These are phyloP conservation scores for Boletus reticuloceps DNA, from an alignment of 768 basidiomycete genomes.

Conservation along the genomic window DNA sequence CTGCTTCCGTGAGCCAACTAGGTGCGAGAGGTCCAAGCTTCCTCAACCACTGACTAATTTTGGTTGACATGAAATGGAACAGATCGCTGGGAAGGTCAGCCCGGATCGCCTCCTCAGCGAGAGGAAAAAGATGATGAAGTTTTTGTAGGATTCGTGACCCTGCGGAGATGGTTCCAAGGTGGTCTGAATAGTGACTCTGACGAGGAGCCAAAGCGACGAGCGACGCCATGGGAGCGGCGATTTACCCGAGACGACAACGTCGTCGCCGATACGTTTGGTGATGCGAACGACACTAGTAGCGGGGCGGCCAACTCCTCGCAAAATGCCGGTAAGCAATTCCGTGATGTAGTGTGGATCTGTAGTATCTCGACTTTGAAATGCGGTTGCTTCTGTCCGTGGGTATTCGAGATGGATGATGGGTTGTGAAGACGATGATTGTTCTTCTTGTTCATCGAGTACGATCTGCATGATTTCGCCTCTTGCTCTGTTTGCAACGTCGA, in stretches of 20 bases:
- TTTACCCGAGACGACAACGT: constrained; percentile 21
- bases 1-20: constrained; percentile 35
- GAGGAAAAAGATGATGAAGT: constrained; percentile 45
- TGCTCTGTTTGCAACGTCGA: too few species aligned
- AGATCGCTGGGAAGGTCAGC: constrained; percentile 20
- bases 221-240: constrained; percentile 32
- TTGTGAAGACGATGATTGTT: too few species aligned
- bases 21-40: constrained; percentile 23
- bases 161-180: constrained; percentile 13
- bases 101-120: constrained; percentile 21
- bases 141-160: constrained; percentile 38
- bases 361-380: constrained; percentile 7
- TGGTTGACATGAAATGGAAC: constrained; percentile 28
- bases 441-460: too few species aligned
- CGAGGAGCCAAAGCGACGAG: constrained; percentile 36
- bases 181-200: constrained; percentile 34
- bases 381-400: too few species aligned
- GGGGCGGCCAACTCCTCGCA: constrained; percentile 31
- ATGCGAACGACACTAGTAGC: constrained; percentile 16
- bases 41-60: constrained; percentile 22
- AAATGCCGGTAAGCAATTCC: constrained; percentile 42
- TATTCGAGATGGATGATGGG: too few species aligned
- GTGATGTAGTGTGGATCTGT: constrained; percentile 45
- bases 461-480: too few species aligned
- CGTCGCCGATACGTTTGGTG: constrained; percentile 32